Base-by-base conservation (phyloP, 2,329 filamentous ascomycete genomes). In the Elsinoe ampelina region DNA sequence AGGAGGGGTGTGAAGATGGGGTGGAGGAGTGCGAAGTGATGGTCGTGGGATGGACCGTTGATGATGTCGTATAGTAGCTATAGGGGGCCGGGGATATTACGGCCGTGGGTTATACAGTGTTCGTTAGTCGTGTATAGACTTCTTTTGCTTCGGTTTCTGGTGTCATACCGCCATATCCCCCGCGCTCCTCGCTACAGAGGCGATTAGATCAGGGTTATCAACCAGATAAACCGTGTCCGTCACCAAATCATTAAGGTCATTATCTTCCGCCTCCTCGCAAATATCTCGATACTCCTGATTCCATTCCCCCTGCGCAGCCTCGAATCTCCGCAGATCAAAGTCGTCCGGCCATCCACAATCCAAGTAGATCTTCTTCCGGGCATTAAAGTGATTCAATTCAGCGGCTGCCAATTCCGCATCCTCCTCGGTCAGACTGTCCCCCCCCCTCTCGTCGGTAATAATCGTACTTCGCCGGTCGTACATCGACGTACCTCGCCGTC, bases 391-490 rank as follows among this genome's bases (percentile, higher is more conserved):
- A n/a, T n/a, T n/a, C n/a, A n/a, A n/a, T n/a, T n/a, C n/a, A 22
- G 43, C 43, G 43, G 43, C 43, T 48, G 22, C 20, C 22, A 48
- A 48, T 34, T 48, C 43, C 32, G 43, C 43, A 48, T 48, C 43
- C 43, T 5, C 22, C 43, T 48, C 43, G 43, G 43, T 48, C 43
- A 48, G 43, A 48, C 43, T 48, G 26, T 48, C 43, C 43, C 32
- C 22, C 43, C 22, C 43, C 43, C 43, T 48, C 43, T 48, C 22
- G 43, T 22, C 32, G 43, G 32, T 48, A 48, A 32, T 48, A 48
- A 13, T 48, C 43, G 26, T 48, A 22, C 43, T 48, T 48, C 43
- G 43, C 32, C 32, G 43, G 43, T 48, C 43, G 43, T 20, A 11
- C 32, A 20, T 48, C 43, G 43, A 48, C 32, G 22, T 48, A 48